Conservation (phyloP, 1,284 basidiomycete species). For the Fomitiporia mediterranea region DNA sequence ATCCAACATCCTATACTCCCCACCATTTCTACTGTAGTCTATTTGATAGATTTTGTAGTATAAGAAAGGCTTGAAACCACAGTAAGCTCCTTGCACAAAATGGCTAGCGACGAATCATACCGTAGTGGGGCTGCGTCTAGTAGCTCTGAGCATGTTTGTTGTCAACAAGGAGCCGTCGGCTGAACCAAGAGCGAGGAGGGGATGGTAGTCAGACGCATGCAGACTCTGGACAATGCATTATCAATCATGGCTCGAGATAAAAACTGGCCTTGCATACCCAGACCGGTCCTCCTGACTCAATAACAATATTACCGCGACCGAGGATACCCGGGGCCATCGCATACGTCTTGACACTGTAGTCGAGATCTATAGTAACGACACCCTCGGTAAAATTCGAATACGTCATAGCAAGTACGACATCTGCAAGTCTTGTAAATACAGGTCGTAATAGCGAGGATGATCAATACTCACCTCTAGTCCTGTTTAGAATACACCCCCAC, state of each 20-base stretch:
- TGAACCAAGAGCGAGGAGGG: constrained; percentile 74
- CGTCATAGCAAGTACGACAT: constrained; percentile 62
- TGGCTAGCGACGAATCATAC: constrained; percentile 38
- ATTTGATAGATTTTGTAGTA: constrained; percentile 79
- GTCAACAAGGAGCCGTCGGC: constrained; percentile 78
- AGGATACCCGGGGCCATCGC: constrained; percentile 67
- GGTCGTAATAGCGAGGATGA: neutral
- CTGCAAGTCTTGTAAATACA: constrained; percentile 39
- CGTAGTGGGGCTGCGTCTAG: constrained; percentile 61
- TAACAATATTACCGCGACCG: constrained; percentile 64
- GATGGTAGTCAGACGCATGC: constrained; percentile 78
- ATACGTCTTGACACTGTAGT: constrained; percentile 71
- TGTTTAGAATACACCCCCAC: constrained; percentile 58
- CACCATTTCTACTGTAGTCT: constrained; percentile 72
- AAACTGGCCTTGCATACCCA: constrained; percentile 53
- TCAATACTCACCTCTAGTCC: constrained; percentile 56
- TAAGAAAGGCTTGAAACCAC: constrained; percentile 57
- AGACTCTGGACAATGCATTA: constrained; percentile 50
- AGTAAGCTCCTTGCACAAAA: constrained; percentile 1
- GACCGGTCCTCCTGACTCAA: constrained; percentile 72
- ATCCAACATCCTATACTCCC: constrained; percentile 81
- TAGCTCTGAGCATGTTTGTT: constrained; percentile 65
- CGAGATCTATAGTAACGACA: constrained; percentile 70
- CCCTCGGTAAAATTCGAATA: constrained; percentile 64
- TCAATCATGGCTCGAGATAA: neutral